Evolutionary conservation across 495 filamentous ascomycete genomes (phyloP).

Genomic region (Penicillium verhagenii): DNA sequence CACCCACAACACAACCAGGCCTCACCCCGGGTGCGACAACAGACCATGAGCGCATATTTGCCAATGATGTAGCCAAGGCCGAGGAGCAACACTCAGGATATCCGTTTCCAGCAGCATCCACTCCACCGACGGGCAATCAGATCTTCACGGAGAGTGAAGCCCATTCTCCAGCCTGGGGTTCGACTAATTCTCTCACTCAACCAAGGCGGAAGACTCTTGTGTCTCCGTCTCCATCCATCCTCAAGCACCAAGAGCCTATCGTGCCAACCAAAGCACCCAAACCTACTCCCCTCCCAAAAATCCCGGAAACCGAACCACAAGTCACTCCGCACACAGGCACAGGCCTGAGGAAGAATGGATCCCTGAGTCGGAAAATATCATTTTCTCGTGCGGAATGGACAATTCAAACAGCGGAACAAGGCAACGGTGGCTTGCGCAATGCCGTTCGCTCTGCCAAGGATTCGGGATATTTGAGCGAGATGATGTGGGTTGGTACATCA

Average conservation of each 20-base stretch:
- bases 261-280: constrained; percentile 25
- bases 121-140: constrained; percentile 15
- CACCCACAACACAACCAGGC: constrained; percentile 38
- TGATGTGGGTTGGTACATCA: constrained; percentile 85
- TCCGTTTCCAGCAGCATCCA: constrained; percentile 29
- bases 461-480: constrained; percentile 60
- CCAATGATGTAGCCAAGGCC: constrained; percentile 30
- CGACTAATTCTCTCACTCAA: constrained; percentile 62
- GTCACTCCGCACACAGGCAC: constrained; percentile 4
- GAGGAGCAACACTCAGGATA: constrained; percentile 31
- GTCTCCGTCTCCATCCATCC: constrained; percentile 68
- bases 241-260: constrained; percentile 60
- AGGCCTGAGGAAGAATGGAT: constrained; percentile 14
- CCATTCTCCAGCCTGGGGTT: constrained; percentile 62
- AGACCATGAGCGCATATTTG: constrained; percentile 62
- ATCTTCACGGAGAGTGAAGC: constrained; percentile 42
- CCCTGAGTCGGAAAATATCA: constrained; percentile 50
- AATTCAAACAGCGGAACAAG: constrained; percentile 80
- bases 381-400: constrained; percentile 73
- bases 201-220: constrained; percentile 67
- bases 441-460: constrained; percentile 74
- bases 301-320: constrained; percentile 15
- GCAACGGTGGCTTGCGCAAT: constrained; percentile 87
- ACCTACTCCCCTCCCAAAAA: constrained; percentile 17
- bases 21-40: constrained; percentile 59